A percentile compares a stretch with the other conserved stretches of the same genome.
Evolutionary conservation across 2,329 filamentous ascomycete genomes (phyloP).

Genomic region (Cordyceps pruinosa): DNA sequence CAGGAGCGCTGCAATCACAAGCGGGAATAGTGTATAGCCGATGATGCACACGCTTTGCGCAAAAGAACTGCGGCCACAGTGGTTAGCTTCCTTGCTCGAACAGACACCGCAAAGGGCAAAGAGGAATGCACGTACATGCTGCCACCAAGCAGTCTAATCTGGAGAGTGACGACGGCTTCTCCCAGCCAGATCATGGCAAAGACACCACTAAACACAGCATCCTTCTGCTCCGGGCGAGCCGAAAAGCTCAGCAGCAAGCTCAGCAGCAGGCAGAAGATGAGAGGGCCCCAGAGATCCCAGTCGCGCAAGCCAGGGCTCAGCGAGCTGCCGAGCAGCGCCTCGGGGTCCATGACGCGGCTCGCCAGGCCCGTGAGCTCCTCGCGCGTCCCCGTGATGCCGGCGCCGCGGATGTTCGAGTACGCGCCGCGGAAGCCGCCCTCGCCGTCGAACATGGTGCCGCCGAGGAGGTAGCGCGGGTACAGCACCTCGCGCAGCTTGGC

Average conservation of each 20-base stretch:
- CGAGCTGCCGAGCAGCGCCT: constrained; percentile 54
- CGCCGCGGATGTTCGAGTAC: constrained; percentile 54
- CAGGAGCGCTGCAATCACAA: constrained; percentile 86
- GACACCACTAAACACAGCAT: constrained; percentile 87
- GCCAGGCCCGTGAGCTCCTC: constrained; percentile 57
- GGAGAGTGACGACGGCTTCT: constrained; percentile 91
- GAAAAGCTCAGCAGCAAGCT: constrained; percentile 82
- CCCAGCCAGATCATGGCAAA: constrained; percentile 97
- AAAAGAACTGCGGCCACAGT: constrained; percentile 62
- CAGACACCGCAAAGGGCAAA: background rate
- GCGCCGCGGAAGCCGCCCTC: constrained; percentile 50
- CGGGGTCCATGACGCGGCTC: constrained; percentile 59
- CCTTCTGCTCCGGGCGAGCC: constrained; percentile 72
- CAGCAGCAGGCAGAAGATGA: constrained; percentile 87
- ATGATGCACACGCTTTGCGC: constrained; percentile 97
- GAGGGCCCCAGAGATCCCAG: constrained; percentile 97
- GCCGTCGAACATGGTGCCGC: constrained; percentile 56
- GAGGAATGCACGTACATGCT: constrained; percentile 69
- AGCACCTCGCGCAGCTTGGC: constrained; percentile 97
- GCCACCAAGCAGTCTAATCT: constrained; percentile 92
- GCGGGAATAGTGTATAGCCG: constrained; percentile 93
- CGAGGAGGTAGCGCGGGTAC: constrained; percentile 88
- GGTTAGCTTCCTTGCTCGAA: constrained; percentile 17
- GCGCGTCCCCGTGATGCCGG: constrained; percentile 51
- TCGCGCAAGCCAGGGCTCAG: constrained; percentile 90